These are phyloP conservation scores for Corymbia calophylla DNA, from an alignment of 441 rosid genomes.

Conservation along the genomic window DNA sequence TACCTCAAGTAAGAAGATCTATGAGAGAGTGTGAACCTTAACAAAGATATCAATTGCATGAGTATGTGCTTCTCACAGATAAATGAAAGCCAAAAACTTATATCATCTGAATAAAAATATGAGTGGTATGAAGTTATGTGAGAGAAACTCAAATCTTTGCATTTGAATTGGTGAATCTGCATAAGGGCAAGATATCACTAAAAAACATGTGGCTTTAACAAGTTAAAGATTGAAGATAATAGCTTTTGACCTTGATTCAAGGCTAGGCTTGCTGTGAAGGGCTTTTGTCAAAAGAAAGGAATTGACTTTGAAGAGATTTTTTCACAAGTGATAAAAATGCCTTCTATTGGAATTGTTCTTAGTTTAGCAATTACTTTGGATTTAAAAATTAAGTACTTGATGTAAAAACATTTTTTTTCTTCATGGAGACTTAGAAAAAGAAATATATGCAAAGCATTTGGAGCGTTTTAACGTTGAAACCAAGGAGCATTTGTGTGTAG, in stretches of 20 bases:
- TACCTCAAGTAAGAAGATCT: neutral
- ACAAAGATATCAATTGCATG: neutral
- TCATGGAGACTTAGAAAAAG: neutral
- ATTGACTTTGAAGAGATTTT: neutral
- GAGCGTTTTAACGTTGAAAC: neutral
- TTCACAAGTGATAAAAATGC: neutral
- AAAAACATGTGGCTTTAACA: neutral
- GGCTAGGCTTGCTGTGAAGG: neutral
- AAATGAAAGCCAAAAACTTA: neutral
- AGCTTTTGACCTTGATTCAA: neutral
- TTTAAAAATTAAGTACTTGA: neutral
- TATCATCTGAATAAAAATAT: neutral
- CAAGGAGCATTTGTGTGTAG: neutral
- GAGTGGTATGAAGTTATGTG: neutral
- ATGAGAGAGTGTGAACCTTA: neutral
- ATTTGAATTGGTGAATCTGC: neutral
- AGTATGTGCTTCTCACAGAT: neutral
- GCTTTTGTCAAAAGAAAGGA: neutral
- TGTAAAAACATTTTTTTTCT: neutral
- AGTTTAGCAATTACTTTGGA: neutral
- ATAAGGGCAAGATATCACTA: neutral
- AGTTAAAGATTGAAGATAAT: neutral
- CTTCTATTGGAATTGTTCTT: neutral
- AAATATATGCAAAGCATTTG: accelerated
- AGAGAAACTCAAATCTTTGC: neutral